Base-by-base conservation (phyloP, 2,329 filamentous ascomycete genomes). In the Alternaria atra region DNA sequence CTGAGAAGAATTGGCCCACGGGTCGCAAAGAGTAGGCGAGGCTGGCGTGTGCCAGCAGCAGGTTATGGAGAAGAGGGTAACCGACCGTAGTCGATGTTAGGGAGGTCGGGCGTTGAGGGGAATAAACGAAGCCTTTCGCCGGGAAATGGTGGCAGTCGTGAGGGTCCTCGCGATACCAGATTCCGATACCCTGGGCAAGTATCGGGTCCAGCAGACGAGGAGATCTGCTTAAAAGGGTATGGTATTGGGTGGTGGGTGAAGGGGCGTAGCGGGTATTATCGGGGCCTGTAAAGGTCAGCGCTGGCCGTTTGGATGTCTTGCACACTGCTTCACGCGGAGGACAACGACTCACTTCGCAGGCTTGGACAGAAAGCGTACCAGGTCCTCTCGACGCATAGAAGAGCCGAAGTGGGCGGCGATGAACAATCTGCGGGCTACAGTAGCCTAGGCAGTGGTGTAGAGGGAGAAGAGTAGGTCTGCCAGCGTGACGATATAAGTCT, bases 1-100 rank as follows among this genome's bases (percentile, higher is more conserved):
- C 89, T 91, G 92, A 94, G 92, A 85, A 94, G 91, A 95, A 92
- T 93, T 95, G 93, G 92, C 93, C 92, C 93, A 95, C 91, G 71
- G 68, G 66, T 69, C 81, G 84, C 86, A 83, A 84, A 82, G 80
- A 80, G 73, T 39, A 81, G 74, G 72, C 76, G 84, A 86, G 87
- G 91, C 91, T 94, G 91, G 93, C 91, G 87, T 87, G 77, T 91
- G 91, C 92, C 91, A 93, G 91, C 91, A 88, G 86, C 88, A 91
- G 86, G 54, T 86, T 70, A 46, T 40, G 73, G 66, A 63, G 66
- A 72, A 71, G 63, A 68, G 73, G 71, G 75, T 42, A 35, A 88
- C 89, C 87, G 88, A 87, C 90, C 86, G 86, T 85, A 83, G 75
- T 81, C 84, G 85, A 87, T 90, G 91, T 95, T 97, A 97, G 83